Evolutionary conservation across 805 yeast genomes (phyloP), one percentile per base, ranked within the genome.

Genomic region (Metschnikowia colocasiae): DNA sequence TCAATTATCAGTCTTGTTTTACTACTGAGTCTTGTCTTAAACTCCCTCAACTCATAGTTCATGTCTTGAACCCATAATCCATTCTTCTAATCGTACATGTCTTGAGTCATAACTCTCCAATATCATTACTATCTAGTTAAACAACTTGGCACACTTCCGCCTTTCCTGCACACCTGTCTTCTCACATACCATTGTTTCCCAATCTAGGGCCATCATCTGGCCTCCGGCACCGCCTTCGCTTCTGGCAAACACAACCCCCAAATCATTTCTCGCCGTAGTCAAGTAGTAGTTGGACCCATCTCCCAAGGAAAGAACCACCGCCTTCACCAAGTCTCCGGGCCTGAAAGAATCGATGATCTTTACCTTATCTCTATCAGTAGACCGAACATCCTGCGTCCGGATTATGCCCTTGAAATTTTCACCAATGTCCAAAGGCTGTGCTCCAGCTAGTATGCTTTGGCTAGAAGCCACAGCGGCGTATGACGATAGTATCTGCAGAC

Each of bases 91-190:
- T n/a, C n/a, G n/a, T n/a, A n/a, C n/a, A n/a, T n/a, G n/a, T n/a
- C n/a, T n/a, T n/a, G n/a, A 25, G 10, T 25, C 27, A 25, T 25
- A 22, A 4, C 6, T 25, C 20, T 33, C 13, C 6, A 2, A 12
- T 20, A 22, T 20, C 30, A 37, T 16, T 18, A 26, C 16, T 27
- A 19, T 16, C 31, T 39, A 39, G 25, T 25, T 46, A 30, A 81
- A 86, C 10, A 97, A 96, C 62, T 88, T 90, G 2, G 99, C 99
- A 68, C 96, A 88, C 65, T 94, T 94, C 49, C 99, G 76, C 56
- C 73, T 72, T 58, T 90, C 97, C 10, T 80, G 65, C 8, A 75
- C 78, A 1, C 97, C 97, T 2, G 91, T 81, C 22, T 66, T 70
- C 2, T 89, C 83, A 52, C 87, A 81, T 27, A 85, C 76, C 98